Conservation (phyloP, 495 filamentous ascomycete genomes). For the Podospora conica region DNA sequence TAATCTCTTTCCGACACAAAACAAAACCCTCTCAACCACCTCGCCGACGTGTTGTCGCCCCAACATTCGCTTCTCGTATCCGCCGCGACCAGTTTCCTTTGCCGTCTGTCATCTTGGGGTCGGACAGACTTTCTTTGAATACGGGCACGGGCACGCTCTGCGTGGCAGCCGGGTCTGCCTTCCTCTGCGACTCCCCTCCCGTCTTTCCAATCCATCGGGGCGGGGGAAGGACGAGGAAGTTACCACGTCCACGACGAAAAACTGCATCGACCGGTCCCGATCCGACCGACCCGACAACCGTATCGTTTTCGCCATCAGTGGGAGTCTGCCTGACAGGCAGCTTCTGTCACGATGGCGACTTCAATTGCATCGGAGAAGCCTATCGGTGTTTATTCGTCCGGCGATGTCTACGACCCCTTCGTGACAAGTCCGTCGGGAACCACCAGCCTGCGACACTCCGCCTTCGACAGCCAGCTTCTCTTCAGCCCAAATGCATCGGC, state of each 20-base stretch:
- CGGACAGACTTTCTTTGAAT: neutral
- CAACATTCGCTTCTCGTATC: neutral
- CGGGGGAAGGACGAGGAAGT: conserved; percentile 7
- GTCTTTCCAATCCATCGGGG: conserved; percentile 9
- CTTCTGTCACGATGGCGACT: conserved; percentile 25
- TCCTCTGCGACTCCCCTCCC: conserved; percentile 9
- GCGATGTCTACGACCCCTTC: conserved; percentile 49
- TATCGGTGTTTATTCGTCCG: conserved; percentile 18
- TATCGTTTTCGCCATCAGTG: neutral
- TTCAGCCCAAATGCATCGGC: conserved; percentile 73
- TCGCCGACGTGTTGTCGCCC: conserved; percentile 6
- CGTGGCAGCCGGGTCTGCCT: conserved; percentile 15
- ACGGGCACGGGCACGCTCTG: conserved; percentile 2
- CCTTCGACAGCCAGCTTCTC: conserved; percentile 73
- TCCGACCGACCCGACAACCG: neutral
- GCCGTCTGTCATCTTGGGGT: conserved; percentile 1
- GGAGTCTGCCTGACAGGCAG: conserved; percentile 8
- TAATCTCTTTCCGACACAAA: conserved; percentile 16
- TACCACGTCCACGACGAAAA: neutral
- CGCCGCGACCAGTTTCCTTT: neutral
- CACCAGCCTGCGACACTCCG: conserved; percentile 63
- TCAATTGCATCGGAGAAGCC: conserved; percentile 28
- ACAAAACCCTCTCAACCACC: conserved; percentile 13
- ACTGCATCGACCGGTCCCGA: conserved; percentile 9
- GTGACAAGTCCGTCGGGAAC: conserved; percentile 37